These are phyloP conservation scores for Dalbergia cultrata DNA, from an alignment of 306 rosid genomes.

Conservation along the genomic window DNA sequence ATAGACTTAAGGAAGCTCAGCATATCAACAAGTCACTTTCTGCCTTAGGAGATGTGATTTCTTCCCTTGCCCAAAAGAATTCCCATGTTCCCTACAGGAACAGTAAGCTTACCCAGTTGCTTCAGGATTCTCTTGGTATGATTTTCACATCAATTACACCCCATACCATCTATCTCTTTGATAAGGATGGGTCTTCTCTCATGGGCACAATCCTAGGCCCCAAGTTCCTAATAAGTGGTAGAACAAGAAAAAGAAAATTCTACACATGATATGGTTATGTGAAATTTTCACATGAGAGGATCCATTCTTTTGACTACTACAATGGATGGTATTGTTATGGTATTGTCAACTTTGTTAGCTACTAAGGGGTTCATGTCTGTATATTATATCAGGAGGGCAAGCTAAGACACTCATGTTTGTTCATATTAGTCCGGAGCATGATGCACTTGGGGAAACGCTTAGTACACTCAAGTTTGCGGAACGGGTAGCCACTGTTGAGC, in stretches of 20 bases:
- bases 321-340: neutral
- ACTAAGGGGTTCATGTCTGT: slow-evolving; percentile 17
- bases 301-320: too few species aligned
- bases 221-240: too few species aligned
- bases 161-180: neutral
- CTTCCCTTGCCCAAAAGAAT: slow-evolving; percentile 86
- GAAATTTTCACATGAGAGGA: too few species aligned
- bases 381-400: slow-evolving; percentile 72
- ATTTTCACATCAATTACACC: neutral
- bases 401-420: slow-evolving; percentile 97
- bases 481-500: slow-evolving; percentile 87
- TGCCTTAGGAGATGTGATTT: slow-evolving; percentile 94
- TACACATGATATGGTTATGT: too few species aligned
- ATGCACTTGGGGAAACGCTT: slow-evolving; percentile 84
- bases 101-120: slow-evolving; percentile 96
- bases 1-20: slow-evolving; percentile 96
- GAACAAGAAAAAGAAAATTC: too few species aligned
- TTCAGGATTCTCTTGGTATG: slow-evolving; percentile 95
- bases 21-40: slow-evolving; percentile 97
- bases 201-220: too few species aligned
- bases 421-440: slow-evolving; percentile 89
- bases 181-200: too few species aligned
- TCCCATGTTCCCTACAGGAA: slow-evolving; percentile 96
- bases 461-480: slow-evolving; percentile 97
- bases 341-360: neutral